Conservation (phyloP, 2,329 filamentous ascomycete species). For the Fusarium verrucosum region DNA sequence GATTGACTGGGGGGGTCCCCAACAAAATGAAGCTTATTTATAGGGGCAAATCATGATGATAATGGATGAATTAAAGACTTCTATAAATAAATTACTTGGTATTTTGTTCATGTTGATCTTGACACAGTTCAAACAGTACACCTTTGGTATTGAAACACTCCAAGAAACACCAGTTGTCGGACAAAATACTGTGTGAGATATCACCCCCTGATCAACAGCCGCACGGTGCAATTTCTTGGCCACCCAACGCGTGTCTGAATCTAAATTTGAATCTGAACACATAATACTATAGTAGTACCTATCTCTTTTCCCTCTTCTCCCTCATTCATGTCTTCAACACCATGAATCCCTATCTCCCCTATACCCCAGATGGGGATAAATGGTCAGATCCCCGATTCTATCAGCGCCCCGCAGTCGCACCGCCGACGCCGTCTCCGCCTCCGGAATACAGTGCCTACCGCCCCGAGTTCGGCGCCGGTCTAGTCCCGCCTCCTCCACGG, state of each 20-base stretch:
- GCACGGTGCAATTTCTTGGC: conserved; percentile 41
- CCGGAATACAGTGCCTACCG: conserved; percentile 27
- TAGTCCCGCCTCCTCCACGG: conserved; percentile 27
- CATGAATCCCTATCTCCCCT: conserved; percentile 14
- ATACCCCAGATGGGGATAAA: conserved; percentile 11
- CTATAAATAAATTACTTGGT: conserved; percentile 14
- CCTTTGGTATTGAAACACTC: neutral
- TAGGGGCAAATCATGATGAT: neutral
- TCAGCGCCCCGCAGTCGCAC: conserved; percentile 22
- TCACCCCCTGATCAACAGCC: conserved; percentile 9
- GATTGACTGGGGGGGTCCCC: too few relatives aligned
- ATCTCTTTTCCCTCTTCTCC: neutral
- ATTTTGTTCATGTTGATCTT: neutral
- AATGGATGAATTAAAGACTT: neutral
- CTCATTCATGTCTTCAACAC: too few relatives aligned
- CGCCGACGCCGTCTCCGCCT: conserved; percentile 24
- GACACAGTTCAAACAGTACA: neutral
- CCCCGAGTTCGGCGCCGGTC: conserved; percentile 8
- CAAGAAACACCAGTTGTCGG: conserved; percentile 2
- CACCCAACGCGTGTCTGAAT: conserved; percentile 14
- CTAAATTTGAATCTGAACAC: too few relatives aligned
- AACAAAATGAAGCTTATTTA: neutral
- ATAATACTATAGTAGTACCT: too few relatives aligned
- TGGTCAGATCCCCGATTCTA: conserved; percentile 22
- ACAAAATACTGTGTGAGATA: conserved; percentile 28